phyloP scores from a whole-genome alignment of 2,329 filamentous ascomycete species.

The Pestalotiopsis sp. region DNA sequence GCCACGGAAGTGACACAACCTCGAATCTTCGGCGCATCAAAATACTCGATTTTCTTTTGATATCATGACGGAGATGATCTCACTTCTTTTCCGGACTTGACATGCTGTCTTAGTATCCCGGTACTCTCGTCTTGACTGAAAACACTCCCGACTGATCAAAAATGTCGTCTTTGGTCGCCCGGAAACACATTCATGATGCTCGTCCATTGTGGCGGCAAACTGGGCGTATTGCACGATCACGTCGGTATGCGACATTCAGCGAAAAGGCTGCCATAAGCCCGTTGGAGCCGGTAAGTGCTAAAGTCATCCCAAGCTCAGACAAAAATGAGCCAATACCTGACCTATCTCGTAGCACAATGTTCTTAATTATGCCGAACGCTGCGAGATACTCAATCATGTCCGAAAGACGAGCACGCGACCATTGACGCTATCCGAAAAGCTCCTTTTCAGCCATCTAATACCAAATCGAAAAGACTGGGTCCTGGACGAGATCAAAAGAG shows the following conservation, averaged over 20 bases:
- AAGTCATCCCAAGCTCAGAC: not conserved
- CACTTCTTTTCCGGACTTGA: not conserved
- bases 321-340: not conserved
- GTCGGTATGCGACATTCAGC: not conserved
- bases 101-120: not conserved
- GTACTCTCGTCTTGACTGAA: not conserved
- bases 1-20: not conserved
- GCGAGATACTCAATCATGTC: not conserved
- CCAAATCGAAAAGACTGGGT: not conserved
- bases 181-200: not conserved
- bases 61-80: not conserved
- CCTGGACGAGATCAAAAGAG: slow-evolving; percentile 80
- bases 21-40: not conserved
- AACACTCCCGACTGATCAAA: not conserved
- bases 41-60: not conserved
- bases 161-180: not conserved
- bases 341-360: not conserved
- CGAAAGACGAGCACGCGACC: not conserved
- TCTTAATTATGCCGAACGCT: not conserved
- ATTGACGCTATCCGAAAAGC: not conserved
- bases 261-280: not conserved
- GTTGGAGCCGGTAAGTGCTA: not conserved
- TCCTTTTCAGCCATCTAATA: not conserved
- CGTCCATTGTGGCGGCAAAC: not conserved
- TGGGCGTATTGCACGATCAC: not conserved